These are phyloP conservation scores for Trypethelium eluteriae DNA, from an alignment of 495 filamentous ascomycete genomes.

Conservation along the genomic window DNA sequence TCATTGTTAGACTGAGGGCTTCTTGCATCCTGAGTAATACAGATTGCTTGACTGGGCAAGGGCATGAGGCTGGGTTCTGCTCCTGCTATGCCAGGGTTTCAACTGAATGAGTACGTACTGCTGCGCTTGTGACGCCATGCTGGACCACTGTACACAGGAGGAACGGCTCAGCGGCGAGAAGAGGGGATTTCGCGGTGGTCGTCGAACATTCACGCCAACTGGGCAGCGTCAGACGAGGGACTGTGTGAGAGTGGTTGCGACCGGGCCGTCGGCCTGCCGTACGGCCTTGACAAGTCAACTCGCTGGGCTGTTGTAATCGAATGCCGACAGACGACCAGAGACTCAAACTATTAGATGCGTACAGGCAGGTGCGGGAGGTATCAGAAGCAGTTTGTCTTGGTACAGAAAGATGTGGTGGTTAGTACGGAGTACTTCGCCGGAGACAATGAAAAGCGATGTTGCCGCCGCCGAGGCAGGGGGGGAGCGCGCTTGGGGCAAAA, in stretches of 20 bases:
- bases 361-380: not conserved
- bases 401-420: too few relatives aligned
- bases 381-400: too few relatives aligned
- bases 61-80: not conserved
- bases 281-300: not conserved
- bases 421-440: not conserved
- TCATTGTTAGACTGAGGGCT: not conserved
- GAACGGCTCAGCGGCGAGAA: not conserved
- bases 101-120: not conserved
- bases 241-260: not conserved
- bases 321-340: not conserved
- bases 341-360: not conserved
- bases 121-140: not conserved
- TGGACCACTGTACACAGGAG: not conserved
- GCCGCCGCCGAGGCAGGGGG: too few relatives aligned
- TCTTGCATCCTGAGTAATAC: not conserved
- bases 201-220: not conserved
- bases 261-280: slow-evolving; percentile 12
- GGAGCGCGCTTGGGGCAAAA: not conserved
- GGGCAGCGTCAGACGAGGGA: not conserved
- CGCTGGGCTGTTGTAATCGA: not conserved
- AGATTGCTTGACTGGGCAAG: not conserved
- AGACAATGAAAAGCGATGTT: not conserved
- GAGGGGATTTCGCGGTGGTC: not conserved
- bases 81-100: not conserved